Evolutionary conservation across 1,139 yeast genomes (phyloP).

Genomic region (Lizanozyma gosingica): DNA sequence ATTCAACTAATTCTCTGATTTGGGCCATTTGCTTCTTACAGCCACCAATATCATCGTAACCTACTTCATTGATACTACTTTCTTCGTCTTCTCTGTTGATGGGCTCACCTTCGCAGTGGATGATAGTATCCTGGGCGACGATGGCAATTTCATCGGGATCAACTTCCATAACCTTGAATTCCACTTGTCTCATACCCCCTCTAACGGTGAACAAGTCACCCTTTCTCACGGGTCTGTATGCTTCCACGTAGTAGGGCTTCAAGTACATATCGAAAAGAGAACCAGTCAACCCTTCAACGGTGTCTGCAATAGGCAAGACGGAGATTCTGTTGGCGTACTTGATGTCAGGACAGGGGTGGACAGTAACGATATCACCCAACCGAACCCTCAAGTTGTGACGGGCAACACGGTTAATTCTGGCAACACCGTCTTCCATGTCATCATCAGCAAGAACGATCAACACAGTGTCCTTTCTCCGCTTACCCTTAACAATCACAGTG

Average conservation of each 20-base stretch:
- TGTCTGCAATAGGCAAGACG: slow-evolving; percentile 95
- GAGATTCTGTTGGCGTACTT: slow-evolving; percentile 90
- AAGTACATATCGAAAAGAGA: slow-evolving; percentile 93
- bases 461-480: slow-evolving; percentile 97
- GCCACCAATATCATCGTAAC: slow-evolving; percentile 98
- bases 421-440: slow-evolving; percentile 93
- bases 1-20: slow-evolving; percentile 92
- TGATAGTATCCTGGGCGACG: slow-evolving; percentile 96
- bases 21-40: slow-evolving; percentile 99
- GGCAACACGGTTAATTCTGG: slow-evolving; percentile 89
- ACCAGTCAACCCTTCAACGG: slow-evolving; percentile 97
- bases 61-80: slow-evolving; percentile 90
- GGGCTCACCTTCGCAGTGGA: slow-evolving; percentile 99
- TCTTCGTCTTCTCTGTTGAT: slow-evolving; percentile 98
- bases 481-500: slow-evolving; percentile 94
- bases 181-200: slow-evolving; percentile 99
- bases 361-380: slow-evolving; percentile 82
- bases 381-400: slow-evolving; percentile 92
- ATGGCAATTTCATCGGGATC: slow-evolving; percentile 97
- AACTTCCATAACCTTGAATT: slow-evolving; percentile 94
- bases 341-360: slow-evolving; percentile 97
- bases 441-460: slow-evolving; percentile 93
- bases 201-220: slow-evolving; percentile 95
- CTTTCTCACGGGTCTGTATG: slow-evolving; percentile 96
- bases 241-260: slow-evolving; percentile 97